These are phyloP conservation scores for Termitomyces titanicus DNA, from an alignment of 768 basidiomycete species.

Conservation along the genomic window DNA sequence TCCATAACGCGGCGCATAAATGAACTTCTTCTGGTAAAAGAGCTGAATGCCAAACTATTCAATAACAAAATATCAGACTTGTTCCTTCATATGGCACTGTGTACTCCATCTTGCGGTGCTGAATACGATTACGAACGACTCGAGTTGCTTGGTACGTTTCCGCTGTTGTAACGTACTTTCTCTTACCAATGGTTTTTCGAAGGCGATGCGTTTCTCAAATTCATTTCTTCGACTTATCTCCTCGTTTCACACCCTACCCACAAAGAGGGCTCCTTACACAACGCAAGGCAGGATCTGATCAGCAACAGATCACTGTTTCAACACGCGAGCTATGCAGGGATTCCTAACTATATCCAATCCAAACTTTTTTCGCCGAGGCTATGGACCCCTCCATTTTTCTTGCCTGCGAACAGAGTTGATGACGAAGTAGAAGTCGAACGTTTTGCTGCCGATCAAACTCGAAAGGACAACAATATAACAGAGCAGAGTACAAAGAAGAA, in stretches of 20 bases:
- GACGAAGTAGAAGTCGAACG: background rate
- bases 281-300: conserved; percentile 64
- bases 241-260: conserved; percentile 65
- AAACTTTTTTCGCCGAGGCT: conserved; percentile 63
- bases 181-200: conserved; percentile 7
- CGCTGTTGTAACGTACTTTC: background rate
- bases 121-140: conserved; percentile 82
- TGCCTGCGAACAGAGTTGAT: background rate
- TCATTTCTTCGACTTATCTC: conserved; percentile 67
- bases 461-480: background rate
- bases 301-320: conserved; percentile 66
- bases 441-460: background rate
- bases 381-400: conserved; percentile 58
- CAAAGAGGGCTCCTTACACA: conserved; percentile 67
- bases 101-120: conserved; percentile 63
- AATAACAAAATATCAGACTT: conserved; percentile 56
- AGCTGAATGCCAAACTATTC: conserved; percentile 71
- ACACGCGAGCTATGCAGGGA: conserved; percentile 50
- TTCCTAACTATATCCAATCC: conserved; percentile 72
- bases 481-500: conserved; percentile 21
- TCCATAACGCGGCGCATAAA: conserved; percentile 73
- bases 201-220: conserved; percentile 87
- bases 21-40: conserved; percentile 70
- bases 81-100: conserved; percentile 62
- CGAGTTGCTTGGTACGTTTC: conserved; percentile 67